These are phyloP conservation scores for Aspergillus quadricinctus DNA, from an alignment of 2,329 filamentous ascomycete genomes.

Conservation along the genomic window DNA sequence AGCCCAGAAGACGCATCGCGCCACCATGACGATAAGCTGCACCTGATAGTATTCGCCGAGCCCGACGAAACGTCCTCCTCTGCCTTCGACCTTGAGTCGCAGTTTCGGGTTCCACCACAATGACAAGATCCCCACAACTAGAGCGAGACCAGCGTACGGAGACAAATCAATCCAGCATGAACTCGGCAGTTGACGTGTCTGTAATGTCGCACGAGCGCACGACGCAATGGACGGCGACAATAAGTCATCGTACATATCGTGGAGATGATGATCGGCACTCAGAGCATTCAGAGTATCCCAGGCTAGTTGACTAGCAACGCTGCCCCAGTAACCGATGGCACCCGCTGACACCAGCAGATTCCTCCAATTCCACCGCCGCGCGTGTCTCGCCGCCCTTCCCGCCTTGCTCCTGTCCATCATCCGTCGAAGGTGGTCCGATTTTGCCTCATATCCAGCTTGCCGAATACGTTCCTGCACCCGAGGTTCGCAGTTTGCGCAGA, in stretches of 20 bases:
- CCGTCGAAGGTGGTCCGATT: conserved; percentile 72
- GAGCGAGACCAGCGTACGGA: conserved; percentile 33
- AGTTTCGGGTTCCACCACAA: conserved; percentile 50
- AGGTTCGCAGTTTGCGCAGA: conserved; percentile 76
- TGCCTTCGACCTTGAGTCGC: conserved; percentile 40
- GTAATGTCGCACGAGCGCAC: conserved; percentile 18
- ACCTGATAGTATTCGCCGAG: conserved; percentile 44
- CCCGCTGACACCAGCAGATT: conserved; percentile 40
- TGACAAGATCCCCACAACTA: conserved; percentile 41
- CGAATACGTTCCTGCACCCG: conserved; percentile 66
- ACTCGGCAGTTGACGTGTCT: conserved; percentile 17
- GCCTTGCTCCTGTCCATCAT: conserved; percentile 63
- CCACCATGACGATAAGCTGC: conserved; percentile 43
- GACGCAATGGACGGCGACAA: conserved; percentile 17
- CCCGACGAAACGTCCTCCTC: conserved; percentile 38
- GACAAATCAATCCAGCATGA: conserved; percentile 28
- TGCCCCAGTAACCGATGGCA: conserved; percentile 41
- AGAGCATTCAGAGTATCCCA: conserved; percentile 40
- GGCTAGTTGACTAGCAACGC: conserved; percentile 39
- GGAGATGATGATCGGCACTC: conserved; percentile 13
- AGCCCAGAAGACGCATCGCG: conserved; percentile 43
- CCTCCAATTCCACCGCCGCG: conserved; percentile 40
- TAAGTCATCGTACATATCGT: conserved; percentile 8
- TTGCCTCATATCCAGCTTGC: conserved; percentile 72
- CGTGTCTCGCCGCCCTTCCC: conserved; percentile 28